phyloP scores from a whole-genome alignment of 2,329 filamentous ascomycete genomes.

The Curvularia verruculosa region DNA sequence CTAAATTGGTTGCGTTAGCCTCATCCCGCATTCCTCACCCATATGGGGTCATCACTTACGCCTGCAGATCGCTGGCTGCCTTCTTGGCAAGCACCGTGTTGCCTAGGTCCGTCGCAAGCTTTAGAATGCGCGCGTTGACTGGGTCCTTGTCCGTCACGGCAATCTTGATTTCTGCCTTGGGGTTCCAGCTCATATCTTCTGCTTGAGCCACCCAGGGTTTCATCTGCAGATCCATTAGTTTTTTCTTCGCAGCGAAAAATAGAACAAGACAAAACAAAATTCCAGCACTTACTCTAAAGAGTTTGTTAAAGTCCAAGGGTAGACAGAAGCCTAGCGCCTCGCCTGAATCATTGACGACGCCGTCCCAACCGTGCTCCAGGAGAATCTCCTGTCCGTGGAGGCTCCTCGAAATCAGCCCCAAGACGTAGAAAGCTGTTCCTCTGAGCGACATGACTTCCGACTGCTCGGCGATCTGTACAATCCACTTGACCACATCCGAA shows the following conservation, averaged over 20 bases:
- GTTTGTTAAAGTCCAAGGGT: constrained; percentile 74
- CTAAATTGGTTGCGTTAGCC: constrained; percentile 52
- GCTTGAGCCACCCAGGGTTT: constrained; percentile 45
- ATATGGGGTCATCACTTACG: constrained; percentile 48
- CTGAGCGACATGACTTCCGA: constrained; percentile 91
- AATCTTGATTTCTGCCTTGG: constrained; percentile 55
- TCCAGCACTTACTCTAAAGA: constrained; percentile 69
- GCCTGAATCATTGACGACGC: constrained; percentile 82
- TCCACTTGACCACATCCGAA: constrained; percentile 83
- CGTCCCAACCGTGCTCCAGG: constrained; percentile 89
- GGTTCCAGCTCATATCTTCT: constrained; percentile 41
- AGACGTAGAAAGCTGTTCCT: constrained; percentile 94
- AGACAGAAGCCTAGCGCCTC: constrained; percentile 87
- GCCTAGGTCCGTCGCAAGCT: constrained; percentile 84
- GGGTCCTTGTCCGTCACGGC: constrained; percentile 67
- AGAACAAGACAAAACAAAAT: neutral
- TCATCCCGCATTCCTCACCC: neutral
- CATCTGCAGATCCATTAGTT: constrained; percentile 41
- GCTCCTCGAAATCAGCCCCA: constrained; percentile 90
- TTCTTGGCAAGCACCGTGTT: constrained; percentile 93
- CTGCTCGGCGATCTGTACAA: constrained; percentile 84
- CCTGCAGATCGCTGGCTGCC: constrained; percentile 77
- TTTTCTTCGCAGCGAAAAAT: neutral
- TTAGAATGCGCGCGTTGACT: constrained; percentile 75
- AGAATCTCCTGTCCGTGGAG: constrained; percentile 91